Evolutionary conservation across 768 basidiomycete genomes (phyloP), one percentile per base, ranked within the genome.

Genomic region (Suillus brevipes): DNA sequence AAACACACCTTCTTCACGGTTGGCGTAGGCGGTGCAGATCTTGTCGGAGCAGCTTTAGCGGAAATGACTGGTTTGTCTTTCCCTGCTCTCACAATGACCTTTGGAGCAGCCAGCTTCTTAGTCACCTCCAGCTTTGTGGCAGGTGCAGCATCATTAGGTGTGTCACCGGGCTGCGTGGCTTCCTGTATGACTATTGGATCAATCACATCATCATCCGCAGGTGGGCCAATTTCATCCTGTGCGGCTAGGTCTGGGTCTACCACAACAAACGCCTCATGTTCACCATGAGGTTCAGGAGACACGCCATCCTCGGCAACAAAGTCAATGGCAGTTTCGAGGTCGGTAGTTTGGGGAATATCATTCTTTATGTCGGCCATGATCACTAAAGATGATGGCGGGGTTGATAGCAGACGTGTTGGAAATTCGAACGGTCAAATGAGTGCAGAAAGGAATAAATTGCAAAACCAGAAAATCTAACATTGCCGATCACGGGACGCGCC

Each of bases 1-100:
- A 31, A 61, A 77, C 80, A 64, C 67, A 89, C 92, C 84, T 89
- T 92, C 80, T 90, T 93, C 56, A 88, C 88, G 12, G 82, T 74
- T 63, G 85, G 82, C 23, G 87, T 84, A 49, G 84, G 76, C 40
- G 86, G 81, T 68, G 77, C 82, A 28, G 79, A 65, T 77, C 86
- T 89, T 60, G 75, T 77, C 31, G 79, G 70, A 49, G 78, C 68
- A 64, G 80, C 72, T 72, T 82, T 86, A 65, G 78, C 78, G 52
- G 79, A 74, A 68, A 81, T 77, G 50, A 76, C 67, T 43, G 74
- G 71, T 75, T 78, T 81, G 61, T 68, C 71, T 65, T 75, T 78
- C 62, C 66, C 58, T 60, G 63, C 55, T 65, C 63, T 66, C 43
- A 72, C 69, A 31, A 75, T 60, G 37, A 72, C 66, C 66, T 69